Conservation (phyloP, 805 yeast species). For the Myxozyma neglecta region DNA sequence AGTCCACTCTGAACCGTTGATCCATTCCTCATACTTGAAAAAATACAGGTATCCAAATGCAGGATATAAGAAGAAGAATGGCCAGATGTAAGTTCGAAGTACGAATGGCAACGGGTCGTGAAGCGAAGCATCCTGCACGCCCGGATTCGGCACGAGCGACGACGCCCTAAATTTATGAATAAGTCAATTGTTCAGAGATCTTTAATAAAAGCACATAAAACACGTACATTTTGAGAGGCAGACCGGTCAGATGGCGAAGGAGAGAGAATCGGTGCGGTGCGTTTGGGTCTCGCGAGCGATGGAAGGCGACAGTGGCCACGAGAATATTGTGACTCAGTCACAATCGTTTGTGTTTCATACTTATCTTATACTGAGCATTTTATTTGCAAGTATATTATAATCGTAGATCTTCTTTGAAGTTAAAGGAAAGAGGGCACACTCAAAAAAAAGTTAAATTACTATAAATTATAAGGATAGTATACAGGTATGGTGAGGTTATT, state of each 20-base stretch:
- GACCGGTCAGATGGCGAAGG: background rate
- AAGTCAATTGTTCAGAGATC: background rate
- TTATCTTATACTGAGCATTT: too few relatives aligned
- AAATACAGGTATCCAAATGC: constrained; percentile 63
- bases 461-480: background rate
- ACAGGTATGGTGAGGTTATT: background rate
- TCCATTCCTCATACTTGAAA: constrained; percentile 72
- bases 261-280: background rate
- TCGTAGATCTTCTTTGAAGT: background rate
- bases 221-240: background rate
- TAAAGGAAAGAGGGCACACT: background rate
- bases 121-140: constrained; percentile 54
- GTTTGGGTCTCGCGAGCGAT: background rate
- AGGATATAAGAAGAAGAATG: constrained; percentile 79
- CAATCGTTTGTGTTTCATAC: background rate
- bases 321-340: background rate
- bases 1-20: constrained; percentile 94
- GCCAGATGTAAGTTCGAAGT: constrained; percentile 76
- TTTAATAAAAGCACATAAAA: background rate
- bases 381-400: too few relatives aligned
- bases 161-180: constrained; percentile 36
- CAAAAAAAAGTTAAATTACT: background rate
- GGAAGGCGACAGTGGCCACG: background rate
- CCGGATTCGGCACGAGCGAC: constrained; percentile 32
- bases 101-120: constrained; percentile 64